These are phyloP conservation scores for Sporothrix inflata DNA, from an alignment of 2,329 filamentous ascomycete species.

Conservation along the genomic window DNA sequence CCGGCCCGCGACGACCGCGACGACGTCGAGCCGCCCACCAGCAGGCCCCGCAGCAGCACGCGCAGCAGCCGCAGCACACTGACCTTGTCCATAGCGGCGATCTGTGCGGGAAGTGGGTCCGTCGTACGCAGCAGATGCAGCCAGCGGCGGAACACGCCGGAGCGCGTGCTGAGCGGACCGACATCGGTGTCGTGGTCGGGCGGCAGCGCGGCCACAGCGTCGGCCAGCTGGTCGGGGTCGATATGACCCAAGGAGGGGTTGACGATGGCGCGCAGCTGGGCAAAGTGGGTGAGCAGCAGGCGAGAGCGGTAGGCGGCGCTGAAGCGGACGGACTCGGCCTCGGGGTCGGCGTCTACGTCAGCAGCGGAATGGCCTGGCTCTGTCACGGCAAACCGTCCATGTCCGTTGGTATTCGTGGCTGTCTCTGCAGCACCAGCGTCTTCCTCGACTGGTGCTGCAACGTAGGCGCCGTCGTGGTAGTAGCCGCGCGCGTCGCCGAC, in stretches of 20 bases:
- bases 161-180: constrained; percentile 55
- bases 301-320: constrained; percentile 69
- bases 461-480: constrained; percentile 80
- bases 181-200: constrained; percentile 59
- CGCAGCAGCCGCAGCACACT: constrained; percentile 68
- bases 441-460: constrained; percentile 57
- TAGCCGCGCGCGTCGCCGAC: constrained; percentile 62
- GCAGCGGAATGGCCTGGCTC: constrained; percentile 32
- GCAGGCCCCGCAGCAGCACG: constrained; percentile 66
- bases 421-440: background rate
- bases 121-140: constrained; percentile 53
- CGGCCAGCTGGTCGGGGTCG: constrained; percentile 40
- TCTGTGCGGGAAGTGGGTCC: constrained; percentile 61
- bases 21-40: constrained; percentile 48
- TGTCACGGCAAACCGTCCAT: background rate
- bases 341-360: constrained; percentile 38
- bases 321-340: constrained; percentile 42
- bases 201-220: constrained; percentile 56
- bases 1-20: constrained; percentile 32
- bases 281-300: constrained; percentile 64
- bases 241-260: constrained; percentile 50
- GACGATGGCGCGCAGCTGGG: constrained; percentile 64
- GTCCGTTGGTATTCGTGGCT: constrained; percentile 34
- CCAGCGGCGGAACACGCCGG: constrained; percentile 57
- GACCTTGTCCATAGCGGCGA: constrained; percentile 67